Conservation (phyloP, 2,329 filamentous ascomycete genomes). For the Beauveria rudraprayagi region DNA sequence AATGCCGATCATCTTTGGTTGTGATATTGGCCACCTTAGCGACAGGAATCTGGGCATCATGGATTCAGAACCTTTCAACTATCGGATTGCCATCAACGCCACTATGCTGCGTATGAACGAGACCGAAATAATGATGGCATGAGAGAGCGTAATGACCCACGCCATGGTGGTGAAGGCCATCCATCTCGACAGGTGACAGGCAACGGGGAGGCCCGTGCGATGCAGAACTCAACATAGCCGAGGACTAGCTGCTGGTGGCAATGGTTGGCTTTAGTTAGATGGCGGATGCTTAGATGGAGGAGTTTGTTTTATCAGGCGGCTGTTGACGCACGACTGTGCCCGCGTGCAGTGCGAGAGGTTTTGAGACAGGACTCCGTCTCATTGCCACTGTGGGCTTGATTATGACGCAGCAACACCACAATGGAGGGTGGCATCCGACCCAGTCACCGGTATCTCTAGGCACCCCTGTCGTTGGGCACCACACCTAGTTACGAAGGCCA, state of each 20-base stretch:
- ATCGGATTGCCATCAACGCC: constrained; percentile 76
- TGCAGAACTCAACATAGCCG: constrained; percentile 89
- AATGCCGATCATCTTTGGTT: constrained; percentile 80
- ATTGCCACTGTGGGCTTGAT: constrained; percentile 64
- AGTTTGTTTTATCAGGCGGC: constrained; percentile 86
- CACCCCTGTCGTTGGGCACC: not conserved
- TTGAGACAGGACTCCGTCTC: constrained; percentile 62
- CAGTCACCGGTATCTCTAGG: not conserved
- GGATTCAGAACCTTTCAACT: constrained; percentile 70
- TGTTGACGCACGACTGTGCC: constrained; percentile 62
- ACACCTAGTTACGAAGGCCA: no score
- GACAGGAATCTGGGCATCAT: constrained; percentile 64
- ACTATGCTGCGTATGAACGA: constrained; percentile 67
- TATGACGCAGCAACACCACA: constrained; percentile 1
- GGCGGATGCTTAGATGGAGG: constrained; percentile 71
- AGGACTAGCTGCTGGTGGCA: constrained; percentile 60
- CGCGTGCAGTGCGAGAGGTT: constrained; percentile 59
- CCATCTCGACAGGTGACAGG: constrained; percentile 59
- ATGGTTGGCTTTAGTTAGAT: constrained; percentile 86
- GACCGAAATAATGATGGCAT: constrained; percentile 62
- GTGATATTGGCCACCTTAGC: constrained; percentile 77
- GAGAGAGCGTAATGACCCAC: constrained; percentile 81
- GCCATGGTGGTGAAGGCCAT: constrained; percentile 88
- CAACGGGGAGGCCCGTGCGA: constrained; percentile 54
- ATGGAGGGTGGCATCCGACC: not conserved